A percentile compares a stretch with the other conserved stretches of the same genome.
Evolutionary conservation across 148 eudicot species (phyloP).

Genomic region (Chenopodium quinoa): DNA sequence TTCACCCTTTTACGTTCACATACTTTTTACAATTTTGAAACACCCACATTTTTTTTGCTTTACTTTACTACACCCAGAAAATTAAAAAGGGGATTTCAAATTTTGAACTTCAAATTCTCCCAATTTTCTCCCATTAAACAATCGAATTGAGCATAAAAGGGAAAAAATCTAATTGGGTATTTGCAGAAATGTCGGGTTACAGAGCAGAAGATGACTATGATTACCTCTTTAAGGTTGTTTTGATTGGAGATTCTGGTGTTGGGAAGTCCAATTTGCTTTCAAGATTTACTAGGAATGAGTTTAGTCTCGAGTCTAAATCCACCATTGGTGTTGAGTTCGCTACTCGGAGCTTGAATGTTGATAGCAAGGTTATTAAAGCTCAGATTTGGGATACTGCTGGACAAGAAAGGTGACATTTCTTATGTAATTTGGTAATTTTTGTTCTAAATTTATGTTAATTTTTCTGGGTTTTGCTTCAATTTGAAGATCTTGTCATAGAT

Average conservation of each 20-base stretch:
- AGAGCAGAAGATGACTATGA: constrained; percentile 46
- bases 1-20: too few relatives aligned
- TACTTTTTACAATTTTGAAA: background rate
- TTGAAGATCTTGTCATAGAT: background rate
- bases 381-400: constrained; percentile 56
- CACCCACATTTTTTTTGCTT: background rate
- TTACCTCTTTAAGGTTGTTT: constrained; percentile 39
- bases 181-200: constrained; percentile 30
- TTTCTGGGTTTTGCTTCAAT: constrained; percentile 14
- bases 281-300: constrained; percentile 40
- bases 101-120: background rate
- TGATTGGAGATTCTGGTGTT: constrained; percentile 46
- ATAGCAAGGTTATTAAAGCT: constrained; percentile 39
- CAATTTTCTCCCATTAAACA: background rate
- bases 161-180: background rate
- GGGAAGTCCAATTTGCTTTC: constrained; percentile 43
- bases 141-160: background rate
- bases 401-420: constrained; percentile 36
- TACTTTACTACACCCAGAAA: background rate
- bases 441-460: background rate
- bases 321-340: constrained; percentile 47
- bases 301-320: constrained; percentile 43
- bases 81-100: background rate
- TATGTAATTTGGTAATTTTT: background rate
- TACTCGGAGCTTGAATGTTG: constrained; percentile 43